Evolutionary conservation across 352 stramenopile genomes (phyloP).

Genomic region (Phytophthora brassicae): DNA sequence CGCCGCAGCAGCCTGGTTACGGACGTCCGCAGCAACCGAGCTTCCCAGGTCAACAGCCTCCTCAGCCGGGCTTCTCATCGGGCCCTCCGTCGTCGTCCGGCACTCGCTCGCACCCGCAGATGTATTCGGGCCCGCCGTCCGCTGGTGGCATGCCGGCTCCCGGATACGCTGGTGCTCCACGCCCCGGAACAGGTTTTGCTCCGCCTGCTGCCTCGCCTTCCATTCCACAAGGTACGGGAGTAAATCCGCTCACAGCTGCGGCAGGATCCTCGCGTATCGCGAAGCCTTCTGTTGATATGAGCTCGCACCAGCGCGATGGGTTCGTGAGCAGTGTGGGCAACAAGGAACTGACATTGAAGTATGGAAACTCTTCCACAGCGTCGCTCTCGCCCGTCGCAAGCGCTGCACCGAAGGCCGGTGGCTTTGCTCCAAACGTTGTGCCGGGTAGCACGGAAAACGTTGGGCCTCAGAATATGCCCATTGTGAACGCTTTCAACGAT

Average conservation of each 20-base stretch:
- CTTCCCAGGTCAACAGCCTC: conserved; percentile 33
- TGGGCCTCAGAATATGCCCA: conserved; percentile 67
- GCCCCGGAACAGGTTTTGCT: conserved; percentile 40
- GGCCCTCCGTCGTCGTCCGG: conserved; percentile 55
- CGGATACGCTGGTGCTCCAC: conserved; percentile 33
- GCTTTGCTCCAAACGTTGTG: conserved; percentile 49
- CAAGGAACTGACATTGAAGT: conserved; percentile 87
- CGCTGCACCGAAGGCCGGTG: conserved; percentile 33
- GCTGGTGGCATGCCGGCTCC: conserved; percentile 34
- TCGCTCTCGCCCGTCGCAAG: conserved; percentile 57
- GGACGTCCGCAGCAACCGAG: conserved; percentile 40
- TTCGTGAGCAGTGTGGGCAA: conserved; percentile 87
- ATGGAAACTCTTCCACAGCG: conserved; percentile 72
- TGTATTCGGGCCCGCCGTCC: conserved; percentile 46
- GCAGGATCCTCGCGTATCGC: conserved; percentile 75
- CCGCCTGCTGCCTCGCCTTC: conserved; percentile 35
- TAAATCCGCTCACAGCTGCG: conserved; percentile 67
- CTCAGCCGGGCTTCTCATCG: conserved; percentile 42
- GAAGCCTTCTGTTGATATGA: conserved; percentile 83
- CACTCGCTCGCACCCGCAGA: conserved; percentile 26
- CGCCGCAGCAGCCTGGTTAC: conserved; percentile 41
- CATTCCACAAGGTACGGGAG: conserved; percentile 62
- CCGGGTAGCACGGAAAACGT: conserved; percentile 78
- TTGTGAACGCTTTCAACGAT: conserved; percentile 83
- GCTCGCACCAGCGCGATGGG: conserved; percentile 76